A percentile compares a stretch with the other conserved stretches of the same genome.
Evolutionary conservation across 2,329 filamentous ascomycete species (phyloP).

Genomic region (Saccharata proteae): DNA sequence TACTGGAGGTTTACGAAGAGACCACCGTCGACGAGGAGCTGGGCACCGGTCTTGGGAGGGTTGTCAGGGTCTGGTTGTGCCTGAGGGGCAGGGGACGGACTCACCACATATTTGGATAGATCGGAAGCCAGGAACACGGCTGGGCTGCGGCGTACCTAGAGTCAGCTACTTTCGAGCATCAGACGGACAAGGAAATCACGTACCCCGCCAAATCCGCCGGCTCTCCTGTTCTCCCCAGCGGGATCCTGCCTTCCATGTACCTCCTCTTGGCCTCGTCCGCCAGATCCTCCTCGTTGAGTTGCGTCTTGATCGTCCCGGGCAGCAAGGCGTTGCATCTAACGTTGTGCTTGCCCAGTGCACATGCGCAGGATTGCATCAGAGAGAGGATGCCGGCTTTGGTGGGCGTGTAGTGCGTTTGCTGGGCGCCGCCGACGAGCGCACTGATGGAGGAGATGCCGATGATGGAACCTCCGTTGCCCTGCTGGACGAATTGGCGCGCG

Average conservation of each 20-base stretch:
- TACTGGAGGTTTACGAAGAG: slow-evolving; percentile 81
- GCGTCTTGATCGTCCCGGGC: slow-evolving; percentile 72
- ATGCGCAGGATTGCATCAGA: slow-evolving; percentile 73
- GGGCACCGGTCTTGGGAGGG: slow-evolving; percentile 52
- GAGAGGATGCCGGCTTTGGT: slow-evolving; percentile 74
- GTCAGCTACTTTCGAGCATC: too few relatives aligned
- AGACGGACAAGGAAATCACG: too few relatives aligned
- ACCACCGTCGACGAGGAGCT: slow-evolving; percentile 77
- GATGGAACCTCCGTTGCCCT: slow-evolving; percentile 60
- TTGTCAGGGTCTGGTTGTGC: neutral
- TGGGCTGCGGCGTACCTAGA: too few relatives aligned
- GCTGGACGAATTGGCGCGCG: slow-evolving; percentile 64
- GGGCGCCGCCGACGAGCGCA: slow-evolving; percentile 64
- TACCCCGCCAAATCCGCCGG: slow-evolving; percentile 68
- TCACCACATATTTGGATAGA: slow-evolving; percentile 39
- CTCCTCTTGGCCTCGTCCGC: slow-evolving; percentile 56
- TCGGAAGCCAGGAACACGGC: slow-evolving; percentile 76
- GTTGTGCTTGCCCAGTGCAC: slow-evolving; percentile 61
- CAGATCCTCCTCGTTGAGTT: slow-evolving; percentile 74
- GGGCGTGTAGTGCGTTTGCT: slow-evolving; percentile 76
- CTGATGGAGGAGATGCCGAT: slow-evolving; percentile 64
- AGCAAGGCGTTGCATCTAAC: slow-evolving; percentile 77
- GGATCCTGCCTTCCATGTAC: slow-evolving; percentile 75
- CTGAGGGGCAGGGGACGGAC: slow-evolving; percentile 6
- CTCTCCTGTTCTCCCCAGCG: slow-evolving; percentile 60